Evolutionary conservation across 768 basidiomycete genomes (phyloP), one percentile per base, ranked within the genome.

Genomic region (Boletus reticuloceps): DNA sequence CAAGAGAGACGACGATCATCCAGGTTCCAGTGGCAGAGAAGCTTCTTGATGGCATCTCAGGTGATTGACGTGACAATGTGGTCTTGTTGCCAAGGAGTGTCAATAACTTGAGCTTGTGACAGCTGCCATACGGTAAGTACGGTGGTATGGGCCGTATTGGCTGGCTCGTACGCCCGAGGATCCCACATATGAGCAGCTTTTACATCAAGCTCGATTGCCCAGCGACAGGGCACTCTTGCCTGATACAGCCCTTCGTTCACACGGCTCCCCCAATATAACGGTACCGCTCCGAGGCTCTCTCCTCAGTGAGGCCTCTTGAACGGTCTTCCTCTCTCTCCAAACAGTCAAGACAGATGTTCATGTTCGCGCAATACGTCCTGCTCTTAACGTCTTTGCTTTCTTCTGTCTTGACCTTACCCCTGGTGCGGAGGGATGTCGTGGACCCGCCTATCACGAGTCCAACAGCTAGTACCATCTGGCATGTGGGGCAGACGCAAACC

Each of bases 361-460:
- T 58, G 59, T 71, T 68, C 62, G 53, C 50, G 59, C 67, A 56
- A 59, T 53, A 54, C 60, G 45, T 64, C 50, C 58, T 65, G 51
- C 58, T 60, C 51, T 51, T 71, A 38, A 32, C 60, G 52, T 61
- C 53, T 36, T 39, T 64, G 42, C 54, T 63, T n/a, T 54, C 39
- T 12, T 50, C 59, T 20, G 65, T 64, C 13, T 50, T 61, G 14
- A 70, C 76, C 22, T 55, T 69, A 16, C 77, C 77, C 40, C 46
- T 78, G 11, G 57, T 34, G 1, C 16, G 29, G 51, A 74, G 81
- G 54, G 79, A 81, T 54, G 80, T 81, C 36, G 78, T 75, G 25
- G 69, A 65, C 38, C 82, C 82, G 1, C 80, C 77, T 6, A 71
- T 82, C 58, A 75, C 73, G 40, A 75, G 68, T 55, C 81, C 82